These are phyloP conservation scores for Annulohypoxylon maeteangense DNA, from an alignment of 495 filamentous ascomycete genomes.

Conservation along the genomic window DNA sequence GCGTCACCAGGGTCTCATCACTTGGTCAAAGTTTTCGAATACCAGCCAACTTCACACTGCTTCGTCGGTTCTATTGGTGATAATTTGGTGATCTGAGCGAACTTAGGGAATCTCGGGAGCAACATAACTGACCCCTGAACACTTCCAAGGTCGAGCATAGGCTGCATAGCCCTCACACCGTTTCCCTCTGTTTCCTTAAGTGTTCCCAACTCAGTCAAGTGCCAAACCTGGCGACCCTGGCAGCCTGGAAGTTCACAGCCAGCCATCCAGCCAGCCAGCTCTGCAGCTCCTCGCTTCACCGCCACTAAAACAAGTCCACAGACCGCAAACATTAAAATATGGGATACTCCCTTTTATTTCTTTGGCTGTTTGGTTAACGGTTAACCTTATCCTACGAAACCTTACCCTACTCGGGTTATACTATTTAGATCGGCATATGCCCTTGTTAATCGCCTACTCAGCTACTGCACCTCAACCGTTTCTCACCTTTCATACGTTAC, in stretches of 20 bases:
- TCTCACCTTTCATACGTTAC: slow-evolving; percentile 11
- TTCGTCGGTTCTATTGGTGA: background rate
- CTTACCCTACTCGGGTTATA: background rate
- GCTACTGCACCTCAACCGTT: slow-evolving; percentile 22
- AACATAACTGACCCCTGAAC: slow-evolving; percentile 11
- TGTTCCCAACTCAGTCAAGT: slow-evolving; percentile 9
- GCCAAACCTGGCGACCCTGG: background rate
- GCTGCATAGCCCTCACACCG: slow-evolving; percentile 33
- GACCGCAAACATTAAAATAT: slow-evolving; percentile 17
- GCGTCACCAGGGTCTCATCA: slow-evolving; percentile 39
- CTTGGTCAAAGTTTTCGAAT: slow-evolving; percentile 29
- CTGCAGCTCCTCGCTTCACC: background rate
- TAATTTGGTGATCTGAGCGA: slow-evolving; percentile 5
- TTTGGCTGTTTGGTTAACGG: too few relatives aligned
- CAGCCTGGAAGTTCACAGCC: slow-evolving; percentile 15
- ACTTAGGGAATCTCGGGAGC: background rate
- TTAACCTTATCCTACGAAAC: background rate
- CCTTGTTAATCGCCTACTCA: slow-evolving; percentile 18
- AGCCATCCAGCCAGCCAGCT: too few relatives aligned
- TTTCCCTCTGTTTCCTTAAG: slow-evolving; percentile 6
- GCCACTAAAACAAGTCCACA: slow-evolving; percentile 2
- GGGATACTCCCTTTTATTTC: slow-evolving; percentile 12
- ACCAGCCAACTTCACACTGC: slow-evolving; percentile 1
- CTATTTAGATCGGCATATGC: slow-evolving; percentile 11
- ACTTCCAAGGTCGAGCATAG: background rate